Percentiles rank a stretch among this genome's conserved stretches.
These are phyloP conservation scores for Haematococcus lacustris DNA, from an alignment of 139 green algal species.

Conservation along the genomic window DNA sequence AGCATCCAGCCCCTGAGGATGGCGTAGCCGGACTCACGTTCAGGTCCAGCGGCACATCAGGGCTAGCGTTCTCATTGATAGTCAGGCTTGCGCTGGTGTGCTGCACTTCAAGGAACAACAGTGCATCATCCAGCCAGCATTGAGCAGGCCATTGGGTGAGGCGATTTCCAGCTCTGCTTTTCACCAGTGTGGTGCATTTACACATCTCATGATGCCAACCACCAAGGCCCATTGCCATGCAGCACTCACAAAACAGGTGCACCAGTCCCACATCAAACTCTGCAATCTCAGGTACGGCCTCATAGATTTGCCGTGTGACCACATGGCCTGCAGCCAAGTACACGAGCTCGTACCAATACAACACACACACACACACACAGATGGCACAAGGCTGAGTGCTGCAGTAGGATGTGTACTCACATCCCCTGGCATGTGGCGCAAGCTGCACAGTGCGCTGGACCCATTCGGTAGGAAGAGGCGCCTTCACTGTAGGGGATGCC, in stretches of 20 bases:
- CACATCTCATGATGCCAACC: neutral
- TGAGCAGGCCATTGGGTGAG: neutral
- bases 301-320: neutral
- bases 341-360: neutral
- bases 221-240: neutral
- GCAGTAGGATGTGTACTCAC: neutral
- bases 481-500: too few species aligned
- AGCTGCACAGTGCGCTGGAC: neutral
- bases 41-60: conserved; percentile 57
- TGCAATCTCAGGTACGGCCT: neutral
- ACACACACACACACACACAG: neutral
- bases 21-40: conserved; percentile 16
- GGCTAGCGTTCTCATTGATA: conserved; percentile 58
- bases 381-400: neutral
- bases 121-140: neutral
- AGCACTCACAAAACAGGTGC: neutral
- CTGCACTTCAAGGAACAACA: conserved; percentile 42
- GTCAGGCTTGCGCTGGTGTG: conserved; percentile 60
- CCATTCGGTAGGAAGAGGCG: too few species aligned
- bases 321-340: neutral
- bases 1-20: neutral
- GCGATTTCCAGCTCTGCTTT: neutral
- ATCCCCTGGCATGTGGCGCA: neutral
- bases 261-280: neutral
- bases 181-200: neutral